These are phyloP conservation scores for Pseudofabraea citricarpa DNA, from an alignment of 2,329 filamentous ascomycete genomes.

Conservation along the genomic window DNA sequence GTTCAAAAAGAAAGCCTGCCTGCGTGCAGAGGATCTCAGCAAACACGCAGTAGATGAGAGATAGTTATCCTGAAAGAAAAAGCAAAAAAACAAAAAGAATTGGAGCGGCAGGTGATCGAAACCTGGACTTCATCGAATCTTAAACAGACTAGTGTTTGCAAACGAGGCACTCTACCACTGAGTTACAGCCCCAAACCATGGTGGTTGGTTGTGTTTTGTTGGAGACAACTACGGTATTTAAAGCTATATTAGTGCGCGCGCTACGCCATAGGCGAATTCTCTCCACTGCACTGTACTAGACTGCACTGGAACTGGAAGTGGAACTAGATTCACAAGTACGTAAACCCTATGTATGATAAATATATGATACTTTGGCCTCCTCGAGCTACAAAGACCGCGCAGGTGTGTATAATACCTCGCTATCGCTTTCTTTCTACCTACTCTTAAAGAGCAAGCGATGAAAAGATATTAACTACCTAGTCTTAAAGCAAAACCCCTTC, in stretches of 20 bases:
- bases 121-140: conserved; percentile 3
- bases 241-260: neutral
- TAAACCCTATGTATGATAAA: neutral
- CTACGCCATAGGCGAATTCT: neutral
- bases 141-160: neutral
- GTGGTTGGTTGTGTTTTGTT: neutral
- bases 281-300: neutral
- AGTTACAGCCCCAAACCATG: conserved; percentile 1
- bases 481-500: too few species aligned
- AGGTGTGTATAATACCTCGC: neutral
- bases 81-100: neutral
- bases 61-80: neutral
- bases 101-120: conserved; percentile 4
- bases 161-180: neutral
- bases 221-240: neutral
- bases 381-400: neutral
- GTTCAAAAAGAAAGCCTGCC: too few species aligned
- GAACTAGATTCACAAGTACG: neutral
- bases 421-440: neutral
- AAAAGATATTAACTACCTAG: neutral
- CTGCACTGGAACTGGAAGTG: neutral
- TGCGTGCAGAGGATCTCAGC: too few species aligned
- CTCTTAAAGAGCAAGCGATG: neutral
- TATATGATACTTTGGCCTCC: neutral
- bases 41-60: too few species aligned